Evolutionary conservation across 108 stramenopile species (phyloP), one percentile per base, ranked within the genome.

Genomic region (Nannochloropsis gaditana): DNA sequence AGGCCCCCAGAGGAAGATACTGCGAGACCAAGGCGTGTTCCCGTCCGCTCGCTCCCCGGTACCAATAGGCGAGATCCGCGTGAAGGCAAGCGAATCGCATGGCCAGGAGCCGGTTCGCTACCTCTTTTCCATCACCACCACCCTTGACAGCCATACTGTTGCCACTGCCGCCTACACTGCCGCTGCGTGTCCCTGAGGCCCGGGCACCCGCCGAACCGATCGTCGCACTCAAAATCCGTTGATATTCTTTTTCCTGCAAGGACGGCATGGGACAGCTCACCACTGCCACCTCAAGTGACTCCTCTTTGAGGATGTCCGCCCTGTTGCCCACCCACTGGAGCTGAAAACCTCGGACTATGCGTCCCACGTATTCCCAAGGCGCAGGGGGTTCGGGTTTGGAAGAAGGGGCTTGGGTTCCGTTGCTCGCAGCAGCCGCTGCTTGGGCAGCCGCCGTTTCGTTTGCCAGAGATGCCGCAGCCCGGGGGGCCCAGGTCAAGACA

Each of bases 1-100:
- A n/a, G n/a, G 59, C 59, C 59, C 59, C 59, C 59, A 73, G 19
- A n/a, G 59, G 59, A 15, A 73, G 6, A 73, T 73, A 73, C 59
- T 73, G 15, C n/a, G 59, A 73, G n/a, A 73, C 59, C 59, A 73
- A 73, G 0, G 8, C 2, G 2, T 73, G 59, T 6, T 73, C 59
- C 3, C n/a, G 15, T 6, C 59, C 59, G n/a, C 59, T 73, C 1
- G 59, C 59, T n/a, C 59, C 59, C n/a, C 59, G 59, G n/a, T 6
- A 73, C 59, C 59, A 73, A n/a, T n/a, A 73, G 19, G 59, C 59
- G 19, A 73, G n/a, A 73, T 73, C 59, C 15, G 59, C 59, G n/a
- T 73, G 59, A 2, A 73, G 6, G 3, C 59, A 73, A n/a, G 59
- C 59, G 59, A 73, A 73, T 73, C 59, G 15, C 59, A 3, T n/a